phyloP scores from a whole-genome alignment of 306 rosid species.

The Cercis canadensis region DNA sequence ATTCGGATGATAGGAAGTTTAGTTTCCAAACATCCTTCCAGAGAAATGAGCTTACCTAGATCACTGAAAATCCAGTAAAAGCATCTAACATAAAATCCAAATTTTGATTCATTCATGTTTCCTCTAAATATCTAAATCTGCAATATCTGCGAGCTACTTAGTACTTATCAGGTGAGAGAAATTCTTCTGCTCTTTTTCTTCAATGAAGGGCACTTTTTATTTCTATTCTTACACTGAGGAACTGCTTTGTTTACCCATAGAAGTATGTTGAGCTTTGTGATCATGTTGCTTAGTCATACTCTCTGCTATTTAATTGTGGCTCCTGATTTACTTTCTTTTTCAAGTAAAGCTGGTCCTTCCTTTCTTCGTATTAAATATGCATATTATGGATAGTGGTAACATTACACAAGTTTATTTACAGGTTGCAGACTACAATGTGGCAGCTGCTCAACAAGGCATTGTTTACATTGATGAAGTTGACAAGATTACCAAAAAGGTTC shows the following conservation, averaged over 20 bases:
- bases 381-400: not conserved
- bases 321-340: not conserved
- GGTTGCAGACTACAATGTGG: conserved; percentile 95
- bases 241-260: not conserved
- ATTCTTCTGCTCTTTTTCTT: not conserved
- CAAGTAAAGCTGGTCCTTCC: not conserved
- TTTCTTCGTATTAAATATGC: not conserved
- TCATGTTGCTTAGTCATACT: not conserved
- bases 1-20: no score
- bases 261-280: not conserved
- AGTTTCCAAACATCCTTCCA: not conserved
- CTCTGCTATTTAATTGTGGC: not conserved
- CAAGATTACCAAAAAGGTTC: conserved; percentile 95
- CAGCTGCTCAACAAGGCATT: conserved; percentile 98
- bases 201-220: not conserved
- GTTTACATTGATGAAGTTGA: conserved; percentile 99
- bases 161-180: no score
- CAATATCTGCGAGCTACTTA: no score
- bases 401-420: conserved; percentile 37
- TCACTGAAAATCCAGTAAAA: not conserved
- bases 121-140: no score
- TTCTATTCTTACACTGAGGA: not conserved
- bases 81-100: not conserved
- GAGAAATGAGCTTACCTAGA: not conserved
- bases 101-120: no score